Base-by-base conservation (phyloP, 495 filamentous ascomycete genomes). In the Penicillium pulvis region DNA sequence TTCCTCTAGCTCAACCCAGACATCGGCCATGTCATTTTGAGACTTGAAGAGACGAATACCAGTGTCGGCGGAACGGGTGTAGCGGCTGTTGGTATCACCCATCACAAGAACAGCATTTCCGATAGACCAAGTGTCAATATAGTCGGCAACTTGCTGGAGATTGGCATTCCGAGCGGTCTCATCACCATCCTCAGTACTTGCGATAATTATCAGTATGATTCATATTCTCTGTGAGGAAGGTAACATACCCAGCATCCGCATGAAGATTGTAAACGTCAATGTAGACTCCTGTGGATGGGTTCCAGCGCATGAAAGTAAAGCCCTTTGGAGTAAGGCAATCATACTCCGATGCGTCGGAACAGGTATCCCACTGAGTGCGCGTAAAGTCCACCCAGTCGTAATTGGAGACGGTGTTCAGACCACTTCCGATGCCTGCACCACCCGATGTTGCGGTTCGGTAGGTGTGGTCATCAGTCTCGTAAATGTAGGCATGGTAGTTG, bases 261-360 rank as follows among this genome's bases (percentile, higher is more conserved):
- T 88, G 85, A 9, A 87, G 53, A 62, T 88, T 87, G 65, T 87
- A 87, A 4, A 81, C 72, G 60, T 87, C 84, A 23, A 83, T 67
- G 55, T 81, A 86, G 12, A 81, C 72, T 12, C 74, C 78, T 0
- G 73, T 73, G 8, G 72, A 73, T 28, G 83, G 47, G 28, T 72
- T 61, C 35, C 76, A 66, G 8, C 83, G 78, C 84, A 86, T 86
- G 49, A 82, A 82, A 0, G 84, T 84, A 61, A 84, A 86, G 4
- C 85, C 86, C 66, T 89, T 89, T 12, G 85, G 85, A 9, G 84
- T 87, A 41, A 87, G 65, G 61, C 86, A 89, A 60, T 89, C 85
- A 4, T 59, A 50, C 0, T 74, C 78, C 4, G 78, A 81, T 1
- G 74, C 77, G 66, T 82, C 69, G 35, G 77, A 81, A 69, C 85